Percentiles rank a stretch among this genome's conserved stretches.
These are phyloP conservation scores for Carallia pectinifolia DNA, from an alignment of 345 rosid species.

Conservation along the genomic window DNA sequence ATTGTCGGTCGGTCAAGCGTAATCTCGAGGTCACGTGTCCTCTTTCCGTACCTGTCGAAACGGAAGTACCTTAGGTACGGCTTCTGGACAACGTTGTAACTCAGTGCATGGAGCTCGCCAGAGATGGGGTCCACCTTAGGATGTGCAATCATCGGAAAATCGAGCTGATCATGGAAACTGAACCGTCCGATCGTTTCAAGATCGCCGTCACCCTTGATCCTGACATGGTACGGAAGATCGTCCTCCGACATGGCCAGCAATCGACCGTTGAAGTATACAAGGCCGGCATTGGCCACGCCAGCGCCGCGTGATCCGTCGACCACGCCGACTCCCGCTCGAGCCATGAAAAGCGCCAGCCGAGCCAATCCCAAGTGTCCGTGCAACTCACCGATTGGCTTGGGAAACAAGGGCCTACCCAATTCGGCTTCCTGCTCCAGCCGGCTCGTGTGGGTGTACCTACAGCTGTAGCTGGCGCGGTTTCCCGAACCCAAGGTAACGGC, in stretches of 20 bases:
- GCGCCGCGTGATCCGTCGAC: constrained; percentile 53
- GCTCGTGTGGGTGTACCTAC: constrained; percentile 63
- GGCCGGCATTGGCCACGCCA: constrained; percentile 76
- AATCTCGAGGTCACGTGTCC: constrained; percentile 49
- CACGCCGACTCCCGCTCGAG: constrained; percentile 51
- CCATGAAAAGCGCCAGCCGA: constrained; percentile 51
- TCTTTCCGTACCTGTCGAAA: constrained; percentile 45
- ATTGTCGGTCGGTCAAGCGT: constrained; percentile 50
- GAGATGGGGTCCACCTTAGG: constrained; percentile 69
- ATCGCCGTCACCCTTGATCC: constrained; percentile 46
- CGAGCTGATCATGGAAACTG: constrained; percentile 50
- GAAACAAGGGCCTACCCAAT: constrained; percentile 58
- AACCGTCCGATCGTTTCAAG: constrained; percentile 59
- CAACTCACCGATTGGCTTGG: constrained; percentile 75
- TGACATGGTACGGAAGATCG: constrained; percentile 69
- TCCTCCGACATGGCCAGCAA: constrained; percentile 81
- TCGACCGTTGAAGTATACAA: constrained; percentile 58
- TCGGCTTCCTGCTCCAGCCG: constrained; percentile 57
- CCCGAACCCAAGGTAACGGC: constrained; percentile 47
- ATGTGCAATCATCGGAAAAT: constrained; percentile 65
- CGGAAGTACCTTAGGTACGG: constrained; percentile 61
- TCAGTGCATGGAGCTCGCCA: constrained; percentile 57
- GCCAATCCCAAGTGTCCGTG: constrained; percentile 71
- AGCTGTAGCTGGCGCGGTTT: constrained; percentile 51
- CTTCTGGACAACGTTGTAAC: constrained; percentile 51